Percentiles rank a stretch among this genome's conserved stretches.
Conservation (phyloP, 2,329 filamentous ascomycete genomes). For the Cladorrhinum sp. region DNA sequence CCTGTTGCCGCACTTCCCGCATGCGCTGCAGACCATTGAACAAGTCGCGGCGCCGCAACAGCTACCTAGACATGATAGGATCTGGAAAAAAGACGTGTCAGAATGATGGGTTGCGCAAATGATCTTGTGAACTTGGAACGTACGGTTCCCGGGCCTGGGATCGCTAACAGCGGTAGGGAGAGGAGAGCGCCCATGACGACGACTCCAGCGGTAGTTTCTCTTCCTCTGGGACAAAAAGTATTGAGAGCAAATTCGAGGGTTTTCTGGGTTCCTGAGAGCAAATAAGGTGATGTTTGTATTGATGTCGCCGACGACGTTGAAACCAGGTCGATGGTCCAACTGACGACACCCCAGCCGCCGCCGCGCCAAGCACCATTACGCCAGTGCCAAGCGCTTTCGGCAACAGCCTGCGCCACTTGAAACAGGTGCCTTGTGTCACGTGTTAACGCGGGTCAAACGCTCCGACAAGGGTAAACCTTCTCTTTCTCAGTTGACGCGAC, state of each 20-base stretch:
- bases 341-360: not conserved
- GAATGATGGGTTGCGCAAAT: constrained; percentile 13
- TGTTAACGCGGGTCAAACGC: not conserved
- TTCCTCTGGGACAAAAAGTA: not conserved
- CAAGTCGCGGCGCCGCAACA: constrained; percentile 97
- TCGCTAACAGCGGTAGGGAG: constrained; percentile 81
- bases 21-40: constrained; percentile 91
- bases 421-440: not conserved
- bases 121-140: constrained; percentile 34
- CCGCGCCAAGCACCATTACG: not conserved
- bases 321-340: not conserved
- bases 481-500: too few relatives aligned
- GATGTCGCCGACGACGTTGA: not conserved
- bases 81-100: constrained; percentile 55
- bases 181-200: constrained; percentile 80
- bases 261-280: not conserved
- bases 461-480: not conserved
- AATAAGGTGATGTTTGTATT: not conserved
- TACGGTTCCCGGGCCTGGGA: constrained; percentile 83
- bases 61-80: constrained; percentile 72
- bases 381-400: not conserved
- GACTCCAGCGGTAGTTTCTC: not conserved
- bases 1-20: constrained; percentile 96
- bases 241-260: not conserved
- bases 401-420: not conserved